Percentiles rank a stretch among this genome's conserved stretches.
phyloP scores from a whole-genome alignment of 495 filamentous ascomycete genomes.

The Neurospora cerealis region DNA sequence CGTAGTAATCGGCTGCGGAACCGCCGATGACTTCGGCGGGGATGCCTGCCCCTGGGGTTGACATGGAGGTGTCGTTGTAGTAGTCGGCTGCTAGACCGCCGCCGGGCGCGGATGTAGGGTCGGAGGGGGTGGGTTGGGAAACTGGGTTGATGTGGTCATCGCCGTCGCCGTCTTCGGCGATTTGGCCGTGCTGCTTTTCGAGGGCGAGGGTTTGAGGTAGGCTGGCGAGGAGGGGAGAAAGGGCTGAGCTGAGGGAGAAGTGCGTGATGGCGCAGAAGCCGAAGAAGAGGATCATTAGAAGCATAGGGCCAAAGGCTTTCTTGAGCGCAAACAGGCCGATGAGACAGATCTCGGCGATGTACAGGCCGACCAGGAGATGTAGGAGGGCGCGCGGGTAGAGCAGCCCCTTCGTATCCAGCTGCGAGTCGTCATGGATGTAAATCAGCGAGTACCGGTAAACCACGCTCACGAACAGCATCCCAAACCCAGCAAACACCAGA shows the following conservation, averaged over 20 bases:
- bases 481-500: slow-evolving; percentile 68
- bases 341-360: slow-evolving; percentile 67
- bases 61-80: slow-evolving; percentile 24
- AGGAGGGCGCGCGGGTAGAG: slow-evolving; percentile 70
- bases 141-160: slow-evolving; percentile 17
- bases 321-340: slow-evolving; percentile 74
- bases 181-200: slow-evolving; percentile 41
- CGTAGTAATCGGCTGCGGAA: slow-evolving; percentile 30
- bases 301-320: slow-evolving; percentile 55
- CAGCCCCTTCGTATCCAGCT: slow-evolving; percentile 76
- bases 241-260: slow-evolving; percentile 61
- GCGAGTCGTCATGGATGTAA: slow-evolving; percentile 59
- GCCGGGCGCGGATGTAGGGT: neutral
- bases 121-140: slow-evolving; percentile 2
- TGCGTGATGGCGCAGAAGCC: slow-evolving; percentile 70
- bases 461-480: slow-evolving; percentile 68
- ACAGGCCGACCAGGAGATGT: slow-evolving; percentile 74
- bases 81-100: slow-evolving; percentile 27
- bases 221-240: slow-evolving; percentile 65
- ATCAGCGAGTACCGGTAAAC: slow-evolving; percentile 83
- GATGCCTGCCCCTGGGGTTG: slow-evolving; percentile 2
- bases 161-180: slow-evolving; percentile 17
- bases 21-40: slow-evolving; percentile 3
- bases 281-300: slow-evolving; percentile 65
- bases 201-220: slow-evolving; percentile 47